Evolutionary conservation across 2,329 filamentous ascomycete genomes (phyloP), one percentile per base, ranked within the genome.

Genomic region (Alternaria brassicae): DNA sequence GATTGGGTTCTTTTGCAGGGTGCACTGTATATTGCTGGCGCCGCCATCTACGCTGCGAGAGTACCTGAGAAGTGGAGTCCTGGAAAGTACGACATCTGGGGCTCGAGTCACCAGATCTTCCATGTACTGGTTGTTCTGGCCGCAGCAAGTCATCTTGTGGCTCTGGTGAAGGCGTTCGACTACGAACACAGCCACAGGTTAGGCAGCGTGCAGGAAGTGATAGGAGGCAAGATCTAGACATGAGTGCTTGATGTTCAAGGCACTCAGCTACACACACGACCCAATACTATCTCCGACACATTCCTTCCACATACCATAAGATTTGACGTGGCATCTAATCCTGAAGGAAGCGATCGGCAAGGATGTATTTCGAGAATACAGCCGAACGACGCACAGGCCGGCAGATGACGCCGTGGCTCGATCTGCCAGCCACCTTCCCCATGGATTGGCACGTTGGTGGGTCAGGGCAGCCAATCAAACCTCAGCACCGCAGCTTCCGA

Each of bases 21-120:
- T 0, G 82, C 83, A 30, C 79, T 97, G 69, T 98, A 99, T 79
- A 91, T 98, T 17, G 79, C 90, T 30, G 95, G 95, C 8, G 95
- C 95, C 2, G 86, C 85, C 6, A 83, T 98, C 48, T 98, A 99
- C 77, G 95, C 93, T 6, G 89, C 86, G 53, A 89, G 95, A 36
- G 88, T 94, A 78, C 95, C 95, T 0, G 95, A 99, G 80, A 85
- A 92, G 60, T 87, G 85, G 71, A 85, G 81, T 42, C 95, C 94
- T 0, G 91, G 92, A 1, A 82, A 78, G 7, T 97, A 94, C 72
- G 95, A 99, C 78, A 91, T 97, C 51, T 91, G 91, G 86, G 94
- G 95, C 36, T 93, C 89, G 74, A 97, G 92, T 19, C 95, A 99
- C 78, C 95, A 99, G 80, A 90, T 99, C 65, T 99, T 99, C 77